Percentiles rank a stretch among this genome's conserved stretches.
phyloP scores from a whole-genome alignment of 306 rosid genomes.

The Glycyrrhiza uralensis region DNA sequence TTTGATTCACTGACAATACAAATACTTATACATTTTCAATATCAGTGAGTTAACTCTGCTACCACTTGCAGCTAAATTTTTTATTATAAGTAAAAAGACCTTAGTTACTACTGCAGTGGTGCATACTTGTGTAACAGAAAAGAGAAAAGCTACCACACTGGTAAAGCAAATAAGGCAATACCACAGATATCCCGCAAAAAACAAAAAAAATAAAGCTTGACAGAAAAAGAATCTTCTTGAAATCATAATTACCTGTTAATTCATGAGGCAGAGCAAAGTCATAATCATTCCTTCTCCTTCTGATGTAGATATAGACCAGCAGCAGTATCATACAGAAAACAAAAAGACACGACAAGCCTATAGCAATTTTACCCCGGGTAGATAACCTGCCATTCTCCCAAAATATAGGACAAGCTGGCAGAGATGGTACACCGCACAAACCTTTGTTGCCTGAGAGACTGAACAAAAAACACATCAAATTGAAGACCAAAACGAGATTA shows the following conservation, averaged over 20 bases:
- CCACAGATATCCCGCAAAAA: background rate
- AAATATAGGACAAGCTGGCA: slow-evolving; percentile 73
- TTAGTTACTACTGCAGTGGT: too few relatives aligned
- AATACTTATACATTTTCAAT: too few relatives aligned
- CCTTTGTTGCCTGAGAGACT: slow-evolving; percentile 85
- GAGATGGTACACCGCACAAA: slow-evolving; percentile 77
- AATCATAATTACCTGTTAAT: slow-evolving; percentile 65
- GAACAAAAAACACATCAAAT: slow-evolving; percentile 18
- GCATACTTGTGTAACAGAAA: background rate
- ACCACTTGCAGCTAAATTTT: too few relatives aligned
- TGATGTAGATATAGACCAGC: slow-evolving; percentile 63
- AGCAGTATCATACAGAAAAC: slow-evolving; percentile 55
- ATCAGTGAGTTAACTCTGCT: too few relatives aligned
- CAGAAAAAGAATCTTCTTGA: background rate
- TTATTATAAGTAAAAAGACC: too few relatives aligned
- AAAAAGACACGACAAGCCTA: slow-evolving; percentile 56
- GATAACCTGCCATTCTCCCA: slow-evolving; percentile 87
- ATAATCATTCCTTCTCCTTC: slow-evolving; percentile 77
- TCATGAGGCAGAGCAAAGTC: slow-evolving; percentile 92
- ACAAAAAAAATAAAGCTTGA: background rate
- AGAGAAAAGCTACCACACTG: background rate
- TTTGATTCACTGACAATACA: too few relatives aligned
- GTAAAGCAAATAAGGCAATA: background rate
- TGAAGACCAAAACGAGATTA: background rate
- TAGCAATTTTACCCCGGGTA: slow-evolving; percentile 68